Evolutionary conservation across 768 basidiomycete species (phyloP).

Genomic region (Phanerodontia chrysosporium): DNA sequence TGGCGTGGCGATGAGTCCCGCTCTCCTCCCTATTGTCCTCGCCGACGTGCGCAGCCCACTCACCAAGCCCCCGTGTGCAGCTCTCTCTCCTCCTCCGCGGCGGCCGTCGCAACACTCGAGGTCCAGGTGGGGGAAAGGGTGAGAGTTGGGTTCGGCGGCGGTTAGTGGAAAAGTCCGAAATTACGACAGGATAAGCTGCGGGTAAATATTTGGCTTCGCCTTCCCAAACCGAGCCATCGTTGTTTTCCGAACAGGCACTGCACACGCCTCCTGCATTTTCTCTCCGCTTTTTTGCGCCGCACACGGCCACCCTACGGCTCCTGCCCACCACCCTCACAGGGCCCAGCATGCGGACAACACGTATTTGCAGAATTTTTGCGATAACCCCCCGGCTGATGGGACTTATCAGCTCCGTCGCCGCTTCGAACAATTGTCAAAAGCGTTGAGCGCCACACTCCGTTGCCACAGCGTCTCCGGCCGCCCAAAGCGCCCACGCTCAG

Average conservation of each 20-base stretch:
- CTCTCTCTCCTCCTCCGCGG: neutral
- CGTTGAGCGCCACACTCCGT: neutral
- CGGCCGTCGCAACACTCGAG: neutral
- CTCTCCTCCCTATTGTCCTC: neutral
- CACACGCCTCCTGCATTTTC: neutral
- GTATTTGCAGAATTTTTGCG: neutral
- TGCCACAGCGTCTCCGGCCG: conserved; percentile 1
- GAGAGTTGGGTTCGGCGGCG: neutral
- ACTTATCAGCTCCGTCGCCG: neutral
- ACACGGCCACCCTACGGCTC: neutral
- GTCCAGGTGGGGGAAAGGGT: neutral
- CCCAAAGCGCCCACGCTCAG: neutral
- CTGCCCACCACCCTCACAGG: neutral
- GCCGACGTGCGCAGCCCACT: neutral
- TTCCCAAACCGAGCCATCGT: neutral
- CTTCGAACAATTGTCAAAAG: neutral
- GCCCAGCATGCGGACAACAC: neutral
- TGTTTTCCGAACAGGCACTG: neutral
- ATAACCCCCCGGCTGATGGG: neutral
- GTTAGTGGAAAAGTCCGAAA: neutral
- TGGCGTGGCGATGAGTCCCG: neutral
- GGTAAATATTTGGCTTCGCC: neutral
- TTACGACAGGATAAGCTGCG: neutral
- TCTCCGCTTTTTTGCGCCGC: neutral
- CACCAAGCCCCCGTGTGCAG: neutral